Base-by-base conservation (phyloP, 345 rosid species). In the Cardiospermum halicacabum region DNA sequence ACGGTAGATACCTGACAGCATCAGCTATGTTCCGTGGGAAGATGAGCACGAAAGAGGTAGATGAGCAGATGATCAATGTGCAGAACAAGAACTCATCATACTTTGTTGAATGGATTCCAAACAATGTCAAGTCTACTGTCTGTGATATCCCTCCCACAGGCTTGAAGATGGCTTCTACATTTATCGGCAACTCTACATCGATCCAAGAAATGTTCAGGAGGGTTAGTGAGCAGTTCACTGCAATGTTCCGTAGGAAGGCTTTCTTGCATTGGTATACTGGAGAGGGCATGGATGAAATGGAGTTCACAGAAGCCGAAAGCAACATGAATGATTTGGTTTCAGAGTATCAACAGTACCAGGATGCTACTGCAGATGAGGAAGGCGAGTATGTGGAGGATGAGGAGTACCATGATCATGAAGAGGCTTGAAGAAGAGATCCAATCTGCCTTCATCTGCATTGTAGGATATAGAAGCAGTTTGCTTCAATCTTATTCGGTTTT, bases 221-320 rank as follows among this genome's bases (percentile, higher is more conserved):
- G 69, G 91, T 88, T 13, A 88, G 95, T 18, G 95, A 85, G 55
- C 95, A 88, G 65, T 88, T 88, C 74, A 88, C 91, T n/a, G 95
- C 91, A 45, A 88, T 88, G 95, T 88, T 88, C 72, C 81, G 95
- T 60, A 85, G 95, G 80, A 88, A 88, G 81, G 92, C 89, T 75
- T 87, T 87, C 86, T 82, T 87, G 84, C 89, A 87, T 64, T 87
- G 92, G 92, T 87, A 87, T 76, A 87, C 92, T 4, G 92, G 87
- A 9, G 92, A 87, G 60, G 94, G 94, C 1, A 87, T 85, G 94
- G 94, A 87, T 31, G 94, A 87, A 76, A 87, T 87, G 94, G 94
- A 87, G 73, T 85, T 85, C 53, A 87, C 94, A 1, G 94, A 87
- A 72, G 92, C 89, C 11, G 89, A 86, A 71, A 84, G 95, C 68